Base-by-base conservation (phyloP, 768 basidiomycete species). In the Calocera cornea region DNA sequence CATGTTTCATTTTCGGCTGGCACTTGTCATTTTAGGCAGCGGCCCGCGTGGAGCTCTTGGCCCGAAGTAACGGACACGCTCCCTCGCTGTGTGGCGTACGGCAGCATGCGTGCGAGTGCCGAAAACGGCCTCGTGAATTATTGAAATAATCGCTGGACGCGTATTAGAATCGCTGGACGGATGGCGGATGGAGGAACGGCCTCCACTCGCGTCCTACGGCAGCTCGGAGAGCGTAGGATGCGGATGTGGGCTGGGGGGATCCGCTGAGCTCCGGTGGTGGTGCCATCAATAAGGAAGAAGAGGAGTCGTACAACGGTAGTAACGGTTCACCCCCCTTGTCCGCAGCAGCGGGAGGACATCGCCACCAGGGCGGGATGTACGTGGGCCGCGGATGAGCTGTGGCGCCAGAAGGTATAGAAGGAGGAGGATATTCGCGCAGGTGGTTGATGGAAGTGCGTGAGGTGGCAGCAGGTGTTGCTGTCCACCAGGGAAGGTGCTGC, bases 251-350 rank as follows among this genome's bases (percentile, higher is more conserved):
- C 2, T 7, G 22, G 24, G 27, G 22, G 27, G 31, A 5, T 27
- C 54, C 54, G 54, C 54, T 29, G 27, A 60, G 54, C 54, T 60
- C 54, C 54, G 54, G 54, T 60, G 54, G 54, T 60, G 54, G 54
- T 60, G 54, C 54, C 54, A 60, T 60, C 54, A 60, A 29, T 33
- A 16, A 16, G 31, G 16, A 27, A 33, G 27, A 60, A 60, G 10
- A 19, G 31, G 44, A 47, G 44, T 29, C 54, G 16, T 60, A 16
- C 31, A 29, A 60, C 19, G 16, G 54, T 60, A 60, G 5, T 60
- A 60, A 60, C 27, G 11, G 31, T 60, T 60, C 54, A 60, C 10
- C 54, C 54, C 5, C 22, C n/a, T n/a, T 33, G 54, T 60, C 54
- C 54, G 54, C 54, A 60, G 54, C 54, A 60, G 22, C 24, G 14